These are phyloP conservation scores for Biscogniauxia sp. DNA, from an alignment of 2,329 filamentous ascomycete genomes.

Conservation along the genomic window DNA sequence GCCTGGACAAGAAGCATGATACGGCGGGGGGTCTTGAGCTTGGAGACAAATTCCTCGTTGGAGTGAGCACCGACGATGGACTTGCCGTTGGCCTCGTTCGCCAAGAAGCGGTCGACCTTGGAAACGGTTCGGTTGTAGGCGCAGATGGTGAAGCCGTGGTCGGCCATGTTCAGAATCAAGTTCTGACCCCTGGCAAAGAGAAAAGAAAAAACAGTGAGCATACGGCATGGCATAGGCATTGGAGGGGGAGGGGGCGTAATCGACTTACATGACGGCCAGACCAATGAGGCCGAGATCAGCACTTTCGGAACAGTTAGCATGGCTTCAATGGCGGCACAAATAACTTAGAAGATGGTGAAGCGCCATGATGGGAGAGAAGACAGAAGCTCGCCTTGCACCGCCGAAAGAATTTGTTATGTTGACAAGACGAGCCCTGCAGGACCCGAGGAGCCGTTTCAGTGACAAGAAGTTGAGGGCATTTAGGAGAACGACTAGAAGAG, in stretches of 20 bases:
- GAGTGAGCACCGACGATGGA: slow-evolving; percentile 90
- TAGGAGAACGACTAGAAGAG: slow-evolving; percentile 21
- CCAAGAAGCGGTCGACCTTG: slow-evolving; percentile 95
- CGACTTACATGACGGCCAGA: slow-evolving; percentile 79
- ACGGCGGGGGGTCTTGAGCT: slow-evolving; percentile 95
- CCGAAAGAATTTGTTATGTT: slow-evolving; percentile 63
- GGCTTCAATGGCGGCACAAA: slow-evolving; percentile 29
- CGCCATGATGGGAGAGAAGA: slow-evolving; percentile 13
- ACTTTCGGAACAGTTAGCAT: slow-evolving; percentile 62
- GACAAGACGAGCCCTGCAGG: slow-evolving; percentile 68
- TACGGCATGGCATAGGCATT: slow-evolving; percentile 3
- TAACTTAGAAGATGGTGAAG: slow-evolving; percentile 19
- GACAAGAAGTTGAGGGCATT: slow-evolving; percentile 30
- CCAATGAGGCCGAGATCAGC: slow-evolving; percentile 91
- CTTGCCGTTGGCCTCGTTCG: slow-evolving; percentile 92
- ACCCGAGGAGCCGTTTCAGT: slow-evolving; percentile 31
- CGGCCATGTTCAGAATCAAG: slow-evolving; percentile 85
- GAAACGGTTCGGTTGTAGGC: slow-evolving; percentile 98
- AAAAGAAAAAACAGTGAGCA: slow-evolving; percentile 16
- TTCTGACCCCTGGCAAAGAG: slow-evolving; percentile 63
- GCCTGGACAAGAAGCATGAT: slow-evolving; percentile 99
- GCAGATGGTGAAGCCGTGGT: slow-evolving; percentile 93
- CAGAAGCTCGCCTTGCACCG: slow-evolving; percentile 50
- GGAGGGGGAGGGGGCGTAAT: slow-evolving; percentile 2
- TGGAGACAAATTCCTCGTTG: slow-evolving; percentile 89